These are phyloP conservation scores for Candida nitratophila DNA, from an alignment of 805 yeast genomes.

Conservation along the genomic window DNA sequence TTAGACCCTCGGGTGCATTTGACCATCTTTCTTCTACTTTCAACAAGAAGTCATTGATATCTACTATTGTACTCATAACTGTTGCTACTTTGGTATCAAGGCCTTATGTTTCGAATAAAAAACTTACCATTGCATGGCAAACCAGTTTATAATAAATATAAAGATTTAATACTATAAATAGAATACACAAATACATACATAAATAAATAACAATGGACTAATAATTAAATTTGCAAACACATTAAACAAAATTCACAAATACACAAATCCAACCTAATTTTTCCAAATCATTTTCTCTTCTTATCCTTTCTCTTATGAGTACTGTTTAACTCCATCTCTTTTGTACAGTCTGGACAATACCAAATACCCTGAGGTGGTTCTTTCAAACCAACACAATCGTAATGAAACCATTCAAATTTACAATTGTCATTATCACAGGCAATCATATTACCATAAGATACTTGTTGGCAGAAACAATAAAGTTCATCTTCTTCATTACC, in stretches of 20 bases:
- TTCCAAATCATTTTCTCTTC: slow-evolving; percentile 14
- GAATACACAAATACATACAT: neutral
- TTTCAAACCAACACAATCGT: slow-evolving; percentile 80
- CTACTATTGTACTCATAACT: slow-evolving; percentile 50
- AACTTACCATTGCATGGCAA: slow-evolving; percentile 47
- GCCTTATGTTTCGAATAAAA: slow-evolving; percentile 51
- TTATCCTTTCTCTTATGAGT: slow-evolving; percentile 19
- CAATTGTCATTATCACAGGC: slow-evolving; percentile 58
- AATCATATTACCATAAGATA: slow-evolving; percentile 69
- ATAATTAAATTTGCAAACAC: no score
- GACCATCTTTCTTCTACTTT: slow-evolving; percentile 67
- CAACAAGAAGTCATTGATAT: slow-evolving; percentile 53
- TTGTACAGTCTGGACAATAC: slow-evolving; percentile 88
- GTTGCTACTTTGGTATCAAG: slow-evolving; percentile 39
- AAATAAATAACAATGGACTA: no score
- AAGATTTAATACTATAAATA: neutral
- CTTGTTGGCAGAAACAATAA: slow-evolving; percentile 91
- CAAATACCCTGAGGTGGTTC: slow-evolving; percentile 94
- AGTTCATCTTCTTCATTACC: slow-evolving; percentile 55
- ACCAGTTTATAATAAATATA: slow-evolving; percentile 3
- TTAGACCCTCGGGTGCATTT: slow-evolving; percentile 78
- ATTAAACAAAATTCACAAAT: no score
- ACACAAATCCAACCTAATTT: no score
- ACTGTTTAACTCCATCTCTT: slow-evolving; percentile 19
- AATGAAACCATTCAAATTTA: slow-evolving; percentile 57